Conservation (phyloP, 1,284 basidiomycete genomes). For the Cryptococcus wingfieldii region DNA sequence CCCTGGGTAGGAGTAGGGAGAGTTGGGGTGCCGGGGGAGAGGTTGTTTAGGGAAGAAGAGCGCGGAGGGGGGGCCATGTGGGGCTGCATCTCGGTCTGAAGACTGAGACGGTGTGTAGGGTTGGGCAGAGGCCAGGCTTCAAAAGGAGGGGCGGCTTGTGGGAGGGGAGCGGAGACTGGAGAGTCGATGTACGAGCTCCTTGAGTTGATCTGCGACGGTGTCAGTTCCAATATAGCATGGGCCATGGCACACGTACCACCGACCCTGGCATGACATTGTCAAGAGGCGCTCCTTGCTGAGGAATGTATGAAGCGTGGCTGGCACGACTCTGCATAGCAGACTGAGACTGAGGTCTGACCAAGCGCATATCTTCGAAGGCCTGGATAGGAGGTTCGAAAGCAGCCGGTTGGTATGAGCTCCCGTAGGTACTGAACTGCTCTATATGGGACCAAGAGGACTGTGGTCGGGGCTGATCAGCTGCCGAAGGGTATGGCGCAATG, state of each 20-base stretch:
- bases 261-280: background rate
- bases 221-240: background rate
- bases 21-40: background rate
- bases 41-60: background rate
- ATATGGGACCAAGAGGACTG: background rate
- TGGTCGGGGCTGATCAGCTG: background rate
- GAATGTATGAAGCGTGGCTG: background rate
- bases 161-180: background rate
- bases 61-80: background rate
- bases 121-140: background rate
- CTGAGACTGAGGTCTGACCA: background rate
- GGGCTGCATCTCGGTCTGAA: background rate
- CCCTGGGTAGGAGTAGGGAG: constrained; percentile 1
- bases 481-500: constrained; percentile 4
- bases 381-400: too few species aligned
- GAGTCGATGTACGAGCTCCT: background rate
- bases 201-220: background rate
- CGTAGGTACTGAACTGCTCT: background rate
- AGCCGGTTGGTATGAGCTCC: too few species aligned
- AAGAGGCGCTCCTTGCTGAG: background rate
- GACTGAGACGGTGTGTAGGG: background rate
- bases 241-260: background rate
- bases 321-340: background rate
- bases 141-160: background rate
- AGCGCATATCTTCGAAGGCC: background rate